These are phyloP conservation scores for Talaromyces verruculosus DNA, from an alignment of 2,329 filamentous ascomycete genomes.

Conservation along the genomic window DNA sequence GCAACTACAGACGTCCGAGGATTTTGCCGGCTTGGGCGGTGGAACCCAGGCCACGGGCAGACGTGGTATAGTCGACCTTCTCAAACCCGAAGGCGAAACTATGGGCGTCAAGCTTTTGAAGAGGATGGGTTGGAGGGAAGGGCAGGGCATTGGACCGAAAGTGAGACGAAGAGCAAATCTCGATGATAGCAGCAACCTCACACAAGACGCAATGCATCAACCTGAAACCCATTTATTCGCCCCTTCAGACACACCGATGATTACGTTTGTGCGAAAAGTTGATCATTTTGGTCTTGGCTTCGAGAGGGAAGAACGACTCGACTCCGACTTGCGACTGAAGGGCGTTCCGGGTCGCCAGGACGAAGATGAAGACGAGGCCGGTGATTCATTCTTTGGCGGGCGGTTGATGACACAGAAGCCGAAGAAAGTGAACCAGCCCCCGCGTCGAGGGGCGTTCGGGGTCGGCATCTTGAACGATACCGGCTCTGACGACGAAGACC, in stretches of 20 bases:
- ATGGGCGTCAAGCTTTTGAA: constrained; percentile 83
- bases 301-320: constrained; percentile 42
- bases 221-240: constrained; percentile 72
- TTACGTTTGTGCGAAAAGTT: constrained; percentile 46
- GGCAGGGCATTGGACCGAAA: constrained; percentile 89
- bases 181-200: constrained; percentile 50
- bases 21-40: constrained; percentile 74
- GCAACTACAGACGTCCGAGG: constrained; percentile 68
- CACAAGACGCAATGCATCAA: constrained; percentile 43
- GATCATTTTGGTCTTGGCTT: constrained; percentile 51
- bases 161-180: constrained; percentile 72
- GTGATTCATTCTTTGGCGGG: constrained; percentile 39
- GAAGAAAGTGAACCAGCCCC: constrained; percentile 54
- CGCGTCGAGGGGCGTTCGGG: constrained; percentile 69
- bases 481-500: constrained; percentile 92
- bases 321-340: constrained; percentile 23
- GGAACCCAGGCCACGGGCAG: constrained; percentile 55
- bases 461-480: constrained; percentile 89
- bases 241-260: constrained; percentile 73
- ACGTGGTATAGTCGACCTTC: constrained; percentile 67
- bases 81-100: constrained; percentile 72
- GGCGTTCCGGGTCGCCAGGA: constrained; percentile 32
- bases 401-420: constrained; percentile 36
- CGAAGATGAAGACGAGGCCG: constrained; percentile 28
- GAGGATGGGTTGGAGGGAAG: constrained; percentile 94